Evolutionary conservation across 768 basidiomycete species (phyloP), one percentile per base, ranked within the genome.

Genomic region (Terana coerulea): DNA sequence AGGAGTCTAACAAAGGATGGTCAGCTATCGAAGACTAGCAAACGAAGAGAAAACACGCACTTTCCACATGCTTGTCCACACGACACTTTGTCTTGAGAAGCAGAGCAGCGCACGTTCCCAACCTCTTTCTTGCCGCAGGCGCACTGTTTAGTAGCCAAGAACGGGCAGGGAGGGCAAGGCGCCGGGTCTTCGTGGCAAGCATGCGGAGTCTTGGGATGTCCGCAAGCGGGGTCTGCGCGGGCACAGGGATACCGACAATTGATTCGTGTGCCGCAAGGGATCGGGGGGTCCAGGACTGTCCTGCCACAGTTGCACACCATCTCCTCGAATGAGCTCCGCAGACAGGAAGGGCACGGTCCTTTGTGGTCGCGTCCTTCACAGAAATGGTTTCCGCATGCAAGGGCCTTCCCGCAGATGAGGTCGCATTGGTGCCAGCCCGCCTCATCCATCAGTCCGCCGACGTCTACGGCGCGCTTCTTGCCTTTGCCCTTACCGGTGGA

Each of bases 261-360:
- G 57, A 99, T 81, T 24, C 69, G 71, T 0, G 88, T 94, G 14
- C 91, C 92, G 59, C 95, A 98, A 0, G 86, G 80, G 31, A 97
- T 83, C 0, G 95, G 95, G 0, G 95, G 95, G 29, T 93, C 86
- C 19, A 94, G 70, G 14, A 91, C 76, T 2, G 93, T 98, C n/a
- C 82, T 77, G 0, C 88, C 88, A 65, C 95, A 98, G 42, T 78
- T 69, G 64, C 95, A 98, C 9, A 86, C 67, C 49, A 94, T 69
- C 82, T 99, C 97, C 35, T 98, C 94, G 59, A 95, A 99, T 1
- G 86, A 86, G 39, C 92, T 92, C 65, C 84, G 78, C 45, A 95
- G 71, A 68, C 97, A 99, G 19, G 84, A 77, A 0, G 79, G 83
- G 64, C 97, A 99, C 0, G 77, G 68, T 0, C 92, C 91, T 52